Evolutionary conservation across 208 protist species (phyloP), one percentile per base, ranked within the genome.

Genomic region (Crithidia thermophila): DNA sequence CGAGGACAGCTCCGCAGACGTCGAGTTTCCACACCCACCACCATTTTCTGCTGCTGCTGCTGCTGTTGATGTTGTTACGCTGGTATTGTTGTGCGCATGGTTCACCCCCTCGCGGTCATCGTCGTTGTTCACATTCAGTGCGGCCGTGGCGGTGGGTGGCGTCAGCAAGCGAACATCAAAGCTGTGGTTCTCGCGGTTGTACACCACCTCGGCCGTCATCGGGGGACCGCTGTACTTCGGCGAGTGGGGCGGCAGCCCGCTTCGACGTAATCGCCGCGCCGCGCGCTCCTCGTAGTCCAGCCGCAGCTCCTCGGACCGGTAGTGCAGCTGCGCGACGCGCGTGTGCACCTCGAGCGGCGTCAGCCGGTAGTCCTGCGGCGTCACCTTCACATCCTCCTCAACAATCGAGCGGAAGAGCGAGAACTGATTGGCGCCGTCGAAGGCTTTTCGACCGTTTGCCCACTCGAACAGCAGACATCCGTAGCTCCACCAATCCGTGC

Each of bases 401-500:
- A 93, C 85, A 63, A 96, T 96, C 28, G 82, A 80, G 25, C 77
- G 63, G 28, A 93, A 84, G 27, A 93, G 67, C 0, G 43, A 69
- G 62, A 85, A 92, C 53, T 85, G 81, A 42, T 89, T 96, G 11
- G 55, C 50, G 28, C 50, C 76, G 43, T 90, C 88, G 57, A 91
- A 97, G 9, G 89, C 79, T 33, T 84, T 81, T 21, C 94, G 80
- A 18, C 95, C 97, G 42, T 95, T 91, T 27, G 93, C 68, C 95
- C 97, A 98, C 84, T 98, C 97, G 74, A 97, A 98, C 6, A 98
- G 78, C 5, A 98, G 78, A 49, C 95, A 97, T 45, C 97, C 97
- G 71, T 94, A 97, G 68, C 86, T 94, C 96, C 97, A 98, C 97
- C 97, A 98, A 79, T 98, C 97, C 11, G 96, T 97, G 56, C 90